A percentile compares a stretch with the other conserved stretches of the same genome.
phyloP scores from a whole-genome alignment of 2,329 filamentous ascomycete species.

The Penicillium sp. region DNA sequence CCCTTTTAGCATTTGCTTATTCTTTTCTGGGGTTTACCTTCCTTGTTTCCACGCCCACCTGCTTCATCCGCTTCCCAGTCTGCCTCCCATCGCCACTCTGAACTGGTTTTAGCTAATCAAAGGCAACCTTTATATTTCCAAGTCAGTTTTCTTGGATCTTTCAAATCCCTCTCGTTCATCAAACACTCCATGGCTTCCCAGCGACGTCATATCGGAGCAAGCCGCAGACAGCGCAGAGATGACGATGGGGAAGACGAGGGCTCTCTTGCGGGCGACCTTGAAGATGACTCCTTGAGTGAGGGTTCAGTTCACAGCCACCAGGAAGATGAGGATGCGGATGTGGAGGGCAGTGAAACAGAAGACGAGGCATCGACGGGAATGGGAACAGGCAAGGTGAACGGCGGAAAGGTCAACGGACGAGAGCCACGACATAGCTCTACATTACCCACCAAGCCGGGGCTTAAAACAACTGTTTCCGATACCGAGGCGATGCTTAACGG shows the following conservation, averaged over 20 bases:
- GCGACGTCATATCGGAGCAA: conserved; percentile 46
- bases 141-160: background rate
- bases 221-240: conserved; percentile 46
- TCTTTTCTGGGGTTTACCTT: conserved; percentile 16
- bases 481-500: conserved; percentile 64
- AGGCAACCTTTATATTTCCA: background rate
- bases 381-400: conserved; percentile 23
- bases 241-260: conserved; percentile 53
- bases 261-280: conserved; percentile 51
- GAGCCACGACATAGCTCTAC: conserved; percentile 35
- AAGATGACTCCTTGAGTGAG: conserved; percentile 65
- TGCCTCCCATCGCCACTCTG: conserved; percentile 6
- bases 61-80: conserved; percentile 18
- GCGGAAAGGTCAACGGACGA: conserved; percentile 28
- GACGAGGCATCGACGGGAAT: conserved; percentile 40
- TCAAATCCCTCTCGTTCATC: background rate
- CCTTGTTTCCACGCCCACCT: conserved; percentile 20
- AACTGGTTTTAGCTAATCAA: background rate
- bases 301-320: conserved; percentile 57
- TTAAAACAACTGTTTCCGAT: conserved; percentile 49
- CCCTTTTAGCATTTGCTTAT: conserved; percentile 7
- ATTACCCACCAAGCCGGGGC: conserved; percentile 31
- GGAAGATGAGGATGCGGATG: conserved; percentile 60
- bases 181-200: conserved; percentile 41
- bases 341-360: conserved; percentile 61